Conservation (phyloP, 345 rosid species). For the Raphanus raphanistrum region DNA sequence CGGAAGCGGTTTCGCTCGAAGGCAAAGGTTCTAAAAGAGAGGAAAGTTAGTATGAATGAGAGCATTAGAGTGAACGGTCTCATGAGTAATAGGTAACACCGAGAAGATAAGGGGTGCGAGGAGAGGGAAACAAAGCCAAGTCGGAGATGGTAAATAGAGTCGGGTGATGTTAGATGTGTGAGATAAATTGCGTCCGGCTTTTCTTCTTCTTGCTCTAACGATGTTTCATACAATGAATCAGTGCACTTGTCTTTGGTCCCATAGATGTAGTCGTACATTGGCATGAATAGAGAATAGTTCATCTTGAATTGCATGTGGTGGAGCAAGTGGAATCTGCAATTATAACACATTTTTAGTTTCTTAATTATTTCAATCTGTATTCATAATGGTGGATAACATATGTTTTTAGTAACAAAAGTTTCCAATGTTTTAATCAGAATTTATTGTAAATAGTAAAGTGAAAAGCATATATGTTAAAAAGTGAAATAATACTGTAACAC, state of each 20-base stretch:
- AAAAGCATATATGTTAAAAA: neutral
- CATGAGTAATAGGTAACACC: slow-evolving; percentile 42
- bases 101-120: slow-evolving; percentile 45
- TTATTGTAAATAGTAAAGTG: neutral
- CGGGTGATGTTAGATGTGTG: slow-evolving; percentile 55
- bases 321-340: slow-evolving; percentile 49
- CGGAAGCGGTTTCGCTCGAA: slow-evolving; percentile 39
- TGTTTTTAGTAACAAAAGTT: neutral
- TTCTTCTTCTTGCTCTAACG: slow-evolving; percentile 45
- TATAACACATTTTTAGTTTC: neutral
- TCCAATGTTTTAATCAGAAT: neutral
- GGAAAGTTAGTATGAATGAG: slow-evolving; percentile 37
- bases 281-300: slow-evolving; percentile 58
- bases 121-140: slow-evolving; percentile 57
- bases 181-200: slow-evolving; percentile 51
- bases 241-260: slow-evolving; percentile 44
- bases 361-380: neutral
- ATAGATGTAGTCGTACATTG: slow-evolving; percentile 51
- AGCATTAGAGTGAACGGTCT: slow-evolving; percentile 39
- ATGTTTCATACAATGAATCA: slow-evolving; percentile 38
- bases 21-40: slow-evolving; percentile 27
- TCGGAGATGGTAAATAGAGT: slow-evolving; percentile 58
- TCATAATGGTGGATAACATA: too few relatives aligned
- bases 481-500: neutral
- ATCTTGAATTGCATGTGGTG: slow-evolving; percentile 58